Percentiles rank a stretch among this genome's conserved stretches.
Evolutionary conservation across 2,329 filamentous ascomycete genomes (phyloP).

Genomic region (Epichloe sibirici): DNA sequence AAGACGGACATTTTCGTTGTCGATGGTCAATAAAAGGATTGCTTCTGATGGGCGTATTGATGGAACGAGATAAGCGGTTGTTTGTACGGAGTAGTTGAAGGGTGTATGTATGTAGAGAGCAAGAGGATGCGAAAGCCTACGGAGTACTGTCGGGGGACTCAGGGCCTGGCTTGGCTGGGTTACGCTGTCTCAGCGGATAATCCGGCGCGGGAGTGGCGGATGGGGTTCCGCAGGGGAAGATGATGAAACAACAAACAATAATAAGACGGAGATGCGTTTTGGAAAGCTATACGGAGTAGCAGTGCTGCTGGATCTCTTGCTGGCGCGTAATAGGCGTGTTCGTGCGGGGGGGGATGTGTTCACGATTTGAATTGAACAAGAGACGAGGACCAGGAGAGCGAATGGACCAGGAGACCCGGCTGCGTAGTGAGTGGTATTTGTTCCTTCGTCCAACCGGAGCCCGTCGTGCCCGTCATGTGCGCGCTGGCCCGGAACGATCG

Average conservation of each 20-base stretch:
- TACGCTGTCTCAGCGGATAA: background rate
- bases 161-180: background rate
- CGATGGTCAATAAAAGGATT: background rate
- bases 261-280: background rate
- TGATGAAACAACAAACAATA: background rate
- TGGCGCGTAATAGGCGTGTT: background rate
- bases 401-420: too few species aligned
- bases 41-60: background rate
- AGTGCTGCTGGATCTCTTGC: background rate
- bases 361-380: too few species aligned
- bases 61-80: background rate
- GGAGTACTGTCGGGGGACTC: background rate
- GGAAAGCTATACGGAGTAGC: background rate
- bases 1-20: slow-evolving; percentile 20
- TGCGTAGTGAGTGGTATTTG: background rate
- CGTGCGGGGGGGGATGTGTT: too few species aligned
- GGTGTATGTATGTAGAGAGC: background rate
- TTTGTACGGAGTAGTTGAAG: background rate
- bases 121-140: background rate
- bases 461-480: background rate
- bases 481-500: slow-evolving; percentile 4
- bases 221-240: background rate
- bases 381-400: too few species aligned
- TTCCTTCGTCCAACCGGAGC: background rate
- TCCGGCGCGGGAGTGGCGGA: background rate